A percentile compares a stretch with the other conserved stretches of the same genome.
These are phyloP conservation scores for Alternaria brassicae DNA, from an alignment of 2,329 filamentous ascomycete genomes.

Conservation along the genomic window DNA sequence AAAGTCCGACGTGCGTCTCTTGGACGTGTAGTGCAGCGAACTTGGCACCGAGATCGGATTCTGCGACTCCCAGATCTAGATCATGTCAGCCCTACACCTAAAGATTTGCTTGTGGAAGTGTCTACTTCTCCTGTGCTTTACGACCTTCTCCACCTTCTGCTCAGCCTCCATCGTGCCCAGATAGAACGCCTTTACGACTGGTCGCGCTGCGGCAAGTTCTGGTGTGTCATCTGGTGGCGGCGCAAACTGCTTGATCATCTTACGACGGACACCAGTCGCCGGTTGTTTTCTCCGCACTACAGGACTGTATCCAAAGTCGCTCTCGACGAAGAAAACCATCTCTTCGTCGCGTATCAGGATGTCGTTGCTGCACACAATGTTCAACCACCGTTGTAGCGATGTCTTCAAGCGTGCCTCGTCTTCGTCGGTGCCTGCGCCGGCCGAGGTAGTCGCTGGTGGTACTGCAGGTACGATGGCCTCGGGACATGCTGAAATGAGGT, in stretches of 20 bases:
- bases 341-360: slow-evolving; percentile 94
- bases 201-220: slow-evolving; percentile 87
- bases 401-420: slow-evolving; percentile 90
- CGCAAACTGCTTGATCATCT: slow-evolving; percentile 97
- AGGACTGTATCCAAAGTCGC: slow-evolving; percentile 96
- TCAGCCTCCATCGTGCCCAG: slow-evolving; percentile 95
- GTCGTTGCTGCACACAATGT: slow-evolving; percentile 89
- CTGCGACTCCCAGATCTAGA: slow-evolving; percentile 83
- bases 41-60: slow-evolving; percentile 93
- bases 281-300: slow-evolving; percentile 96
- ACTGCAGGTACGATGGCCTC: slow-evolving; percentile 94
- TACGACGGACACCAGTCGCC: slow-evolving; percentile 91
- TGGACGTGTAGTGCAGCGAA: slow-evolving; percentile 85
- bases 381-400: slow-evolving; percentile 92
- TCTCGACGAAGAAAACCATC: slow-evolving; percentile 98
- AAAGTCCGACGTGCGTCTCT: slow-evolving; percentile 86
- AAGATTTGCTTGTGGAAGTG: not conserved
- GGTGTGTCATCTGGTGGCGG: slow-evolving; percentile 97
- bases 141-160: slow-evolving; percentile 93
- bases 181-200: slow-evolving; percentile 94
- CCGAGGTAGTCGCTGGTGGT: slow-evolving; percentile 91
- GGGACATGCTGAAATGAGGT: slow-evolving; percentile 96
- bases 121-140: slow-evolving; percentile 87
- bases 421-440: slow-evolving; percentile 94
- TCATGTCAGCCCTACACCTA: slow-evolving; percentile 36